Percentiles rank a stretch among this genome's conserved stretches.
phyloP scores from a whole-genome alignment of 108 stramenopile species.

The Fragilaria radians region DNA sequence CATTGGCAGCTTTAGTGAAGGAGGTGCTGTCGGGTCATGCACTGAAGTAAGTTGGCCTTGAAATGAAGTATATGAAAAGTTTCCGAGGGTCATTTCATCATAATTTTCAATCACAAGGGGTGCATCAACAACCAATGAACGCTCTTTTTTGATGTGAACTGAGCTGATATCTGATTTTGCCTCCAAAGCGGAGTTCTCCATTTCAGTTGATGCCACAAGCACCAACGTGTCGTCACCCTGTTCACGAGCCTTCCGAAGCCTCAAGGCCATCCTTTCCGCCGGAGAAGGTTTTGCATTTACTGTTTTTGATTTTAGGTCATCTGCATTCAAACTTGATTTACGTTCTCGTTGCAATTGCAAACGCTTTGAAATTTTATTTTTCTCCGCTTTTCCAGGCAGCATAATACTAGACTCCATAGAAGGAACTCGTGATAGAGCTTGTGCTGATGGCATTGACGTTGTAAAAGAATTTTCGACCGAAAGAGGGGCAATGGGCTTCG shows the following conservation, averaged over 20 bases:
- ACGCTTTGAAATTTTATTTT: neutral
- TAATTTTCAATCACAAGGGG: neutral
- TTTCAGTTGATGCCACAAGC: neutral
- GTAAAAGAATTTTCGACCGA: neutral
- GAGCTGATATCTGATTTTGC: neutral
- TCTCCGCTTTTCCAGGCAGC: neutral
- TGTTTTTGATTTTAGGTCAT: neutral
- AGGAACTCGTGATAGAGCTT: neutral
- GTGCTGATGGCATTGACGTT: too few species aligned
- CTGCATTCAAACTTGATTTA: neutral
- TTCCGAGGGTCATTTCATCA: neutral
- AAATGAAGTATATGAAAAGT: neutral
- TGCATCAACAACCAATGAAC: neutral
- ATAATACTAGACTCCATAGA: neutral
- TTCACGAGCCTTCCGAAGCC: neutral
- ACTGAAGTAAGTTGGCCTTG: neutral
- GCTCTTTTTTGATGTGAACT: neutral
- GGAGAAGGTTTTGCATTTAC: neutral
- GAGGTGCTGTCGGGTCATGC: neutral
- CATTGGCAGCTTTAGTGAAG: neutral
- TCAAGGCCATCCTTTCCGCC: neutral
- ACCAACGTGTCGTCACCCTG: neutral
- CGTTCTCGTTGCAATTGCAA: neutral
- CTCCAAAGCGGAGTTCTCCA: neutral
- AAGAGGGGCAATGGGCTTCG: neutral